Base-by-base conservation (phyloP, 345 rosid species). In the Conringia planisiliqua region DNA sequence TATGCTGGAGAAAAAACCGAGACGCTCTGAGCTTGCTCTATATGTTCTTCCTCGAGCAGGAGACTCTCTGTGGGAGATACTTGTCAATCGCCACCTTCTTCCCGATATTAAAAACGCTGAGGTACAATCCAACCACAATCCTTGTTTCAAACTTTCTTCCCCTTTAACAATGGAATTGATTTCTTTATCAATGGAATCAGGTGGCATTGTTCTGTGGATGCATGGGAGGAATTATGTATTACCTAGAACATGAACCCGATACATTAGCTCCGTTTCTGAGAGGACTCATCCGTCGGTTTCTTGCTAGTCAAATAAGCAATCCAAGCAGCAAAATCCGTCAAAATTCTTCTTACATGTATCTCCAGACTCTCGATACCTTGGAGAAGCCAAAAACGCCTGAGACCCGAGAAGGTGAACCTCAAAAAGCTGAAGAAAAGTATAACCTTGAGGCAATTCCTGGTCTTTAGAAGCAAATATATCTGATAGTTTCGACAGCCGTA, bases 201-300 rank as follows among this genome's bases (percentile, higher is more conserved):
- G 99, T 96, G 70, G 95, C 93, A 18, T 64, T 96, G 61, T 96
- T 92, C 70, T 90, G 96, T 81, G 95, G 90, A 26, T 96, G 97
- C 80, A 96, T 96, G 96, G 99, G 99, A 81, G 99, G 97, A 82
- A 83, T 96, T 30, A 96, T 92, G 99, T 96, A 96, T 81, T 96
- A 85, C 79, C 82, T 92, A 58, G 98, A 96, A 77, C 62, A 96
- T 56, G 99, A 96, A 66, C 99, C 99, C 0, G 90, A 90, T 69
- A 96, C 99, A 11, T 85, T 96, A 98, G 88, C 99, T 65, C 97
- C 99, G 12, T 90, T 92, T 74, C 88, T 96, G 44, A 83, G 97
- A 77, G 88, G 94, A 63, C 84, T 96, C 62, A 90, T 96, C 74
- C 94, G 92, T 12, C 95, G 99, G 63, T 92, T 96, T 85, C 88